Conservation (phyloP, 225 moss, liverwort and hornwort genomes). For the Anthoceros angustus region DNA sequence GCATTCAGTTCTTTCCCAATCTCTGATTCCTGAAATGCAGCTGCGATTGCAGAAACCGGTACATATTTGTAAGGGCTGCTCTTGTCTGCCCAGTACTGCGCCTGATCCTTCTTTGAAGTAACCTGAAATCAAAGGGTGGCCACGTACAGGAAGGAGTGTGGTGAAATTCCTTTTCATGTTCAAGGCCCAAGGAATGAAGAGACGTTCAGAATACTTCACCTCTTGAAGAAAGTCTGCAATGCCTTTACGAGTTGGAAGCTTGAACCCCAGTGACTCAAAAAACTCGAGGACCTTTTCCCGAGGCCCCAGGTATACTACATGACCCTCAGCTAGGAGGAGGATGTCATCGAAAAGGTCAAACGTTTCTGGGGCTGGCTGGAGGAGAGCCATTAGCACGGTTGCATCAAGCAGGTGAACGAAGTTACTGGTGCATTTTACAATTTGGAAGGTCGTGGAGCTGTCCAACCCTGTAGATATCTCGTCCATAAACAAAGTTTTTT, state of each 20-base stretch:
- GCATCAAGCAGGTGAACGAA: slow-evolving; percentile 22
- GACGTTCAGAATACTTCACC: slow-evolving; percentile 7
- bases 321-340: slow-evolving; percentile 26
- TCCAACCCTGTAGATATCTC: slow-evolving; percentile 36
- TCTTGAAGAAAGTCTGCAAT: slow-evolving; percentile 40
- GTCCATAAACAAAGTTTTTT: slow-evolving; percentile 35
- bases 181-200: not conserved
- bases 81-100: slow-evolving; percentile 21
- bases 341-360: slow-evolving; percentile 32
- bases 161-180: not conserved
- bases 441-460: slow-evolving; percentile 29
- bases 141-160: not conserved
- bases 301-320: slow-evolving; percentile 32
- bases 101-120: slow-evolving; percentile 28
- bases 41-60: slow-evolving; percentile 12
- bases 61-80: slow-evolving; percentile 16
- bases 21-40: slow-evolving; percentile 15
- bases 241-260: slow-evolving; percentile 19
- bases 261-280: slow-evolving; percentile 25
- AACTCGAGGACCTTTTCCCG: slow-evolving; percentile 14
- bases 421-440: slow-evolving; percentile 26
- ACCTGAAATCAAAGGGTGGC: slow-evolving; percentile 11
- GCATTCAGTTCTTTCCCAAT: slow-evolving; percentile 11
- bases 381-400: slow-evolving; percentile 29
- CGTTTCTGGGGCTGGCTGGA: slow-evolving; percentile 31